phyloP scores from a whole-genome alignment of 73 alveolate species.

The Paramecium biaurelia region DNA sequence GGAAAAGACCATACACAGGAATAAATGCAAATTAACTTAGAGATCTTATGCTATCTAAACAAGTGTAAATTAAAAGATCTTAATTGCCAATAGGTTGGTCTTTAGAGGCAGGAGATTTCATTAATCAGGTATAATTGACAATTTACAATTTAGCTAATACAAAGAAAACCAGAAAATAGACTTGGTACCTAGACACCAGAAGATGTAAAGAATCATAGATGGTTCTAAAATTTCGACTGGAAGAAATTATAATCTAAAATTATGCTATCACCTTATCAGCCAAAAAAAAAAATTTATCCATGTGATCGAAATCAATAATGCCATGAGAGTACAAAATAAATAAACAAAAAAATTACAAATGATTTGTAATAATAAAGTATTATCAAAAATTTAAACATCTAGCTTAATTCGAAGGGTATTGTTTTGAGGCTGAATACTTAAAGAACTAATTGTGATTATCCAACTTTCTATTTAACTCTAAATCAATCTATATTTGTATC shows the following conservation, averaged over 20 bases:
- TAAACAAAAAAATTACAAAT: background rate
- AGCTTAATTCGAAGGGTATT: slow-evolving; percentile 72
- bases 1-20: slow-evolving; percentile 77
- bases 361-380: slow-evolving; percentile 13
- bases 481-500: background rate
- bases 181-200: slow-evolving; percentile 65
- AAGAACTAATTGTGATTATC: background rate
- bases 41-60: slow-evolving; percentile 77
- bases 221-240: slow-evolving; percentile 69
- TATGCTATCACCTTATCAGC: slow-evolving; percentile 47
- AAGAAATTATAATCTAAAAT: background rate
- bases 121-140: slow-evolving; percentile 69
- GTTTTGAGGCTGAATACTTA: slow-evolving; percentile 39
- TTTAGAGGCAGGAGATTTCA: slow-evolving; percentile 82
- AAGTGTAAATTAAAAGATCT: slow-evolving; percentile 70
- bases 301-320: slow-evolving; percentile 48
- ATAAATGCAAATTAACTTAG: slow-evolving; percentile 79
- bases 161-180: slow-evolving; percentile 66
- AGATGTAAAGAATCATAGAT: slow-evolving; percentile 67
- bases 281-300: slow-evolving; percentile 54
- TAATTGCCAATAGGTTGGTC: slow-evolving; percentile 78
- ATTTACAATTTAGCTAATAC: slow-evolving; percentile 17
- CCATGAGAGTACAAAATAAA: slow-evolving; percentile 58
- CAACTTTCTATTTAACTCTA: background rate
- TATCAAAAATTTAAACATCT: slow-evolving; percentile 24